Conservation (phyloP, 768 basidiomycete species). For the Lentinula aciculospora region DNA sequence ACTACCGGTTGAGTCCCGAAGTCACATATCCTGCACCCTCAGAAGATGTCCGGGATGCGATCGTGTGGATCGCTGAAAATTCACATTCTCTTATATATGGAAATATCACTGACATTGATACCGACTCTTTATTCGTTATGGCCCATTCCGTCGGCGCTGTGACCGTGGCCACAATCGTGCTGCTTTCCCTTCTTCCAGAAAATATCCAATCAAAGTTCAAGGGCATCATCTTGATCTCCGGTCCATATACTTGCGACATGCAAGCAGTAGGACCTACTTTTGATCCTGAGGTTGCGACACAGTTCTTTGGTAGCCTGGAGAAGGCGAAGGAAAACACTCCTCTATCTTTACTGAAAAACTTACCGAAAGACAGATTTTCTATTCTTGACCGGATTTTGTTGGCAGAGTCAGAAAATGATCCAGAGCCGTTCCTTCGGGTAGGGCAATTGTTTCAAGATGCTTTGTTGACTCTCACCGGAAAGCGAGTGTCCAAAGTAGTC, state of each 20-base stretch:
- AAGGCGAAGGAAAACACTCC: slow-evolving; percentile 31
- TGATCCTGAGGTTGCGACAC: slow-evolving; percentile 21
- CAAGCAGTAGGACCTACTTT: slow-evolving; percentile 18
- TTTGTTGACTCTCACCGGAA: slow-evolving; percentile 29
- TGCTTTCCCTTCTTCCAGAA: slow-evolving; percentile 29
- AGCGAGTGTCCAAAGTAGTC: slow-evolving; percentile 27
- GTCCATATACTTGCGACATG: slow-evolving; percentile 33
- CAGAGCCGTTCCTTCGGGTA: slow-evolving; percentile 32
- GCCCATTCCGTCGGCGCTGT: slow-evolving; percentile 61
- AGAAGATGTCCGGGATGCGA: slow-evolving; percentile 55
- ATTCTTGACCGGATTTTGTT: slow-evolving; percentile 42
- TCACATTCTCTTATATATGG: slow-evolving; percentile 21
- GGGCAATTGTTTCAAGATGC: slow-evolving; percentile 31
- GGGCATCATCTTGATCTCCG: slow-evolving; percentile 41
- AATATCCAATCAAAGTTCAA: slow-evolving; percentile 30
- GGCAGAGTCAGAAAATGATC: slow-evolving; percentile 50
- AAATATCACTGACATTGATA: slow-evolving; percentile 30
- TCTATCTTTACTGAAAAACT: slow-evolving; percentile 30
- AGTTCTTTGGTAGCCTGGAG: slow-evolving; percentile 36
- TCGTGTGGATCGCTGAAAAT: slow-evolving; percentile 45
- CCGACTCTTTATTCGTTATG: slow-evolving; percentile 38
- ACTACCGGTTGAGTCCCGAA: slow-evolving; percentile 60
- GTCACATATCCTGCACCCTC: slow-evolving; percentile 49
- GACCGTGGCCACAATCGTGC: slow-evolving; percentile 39
- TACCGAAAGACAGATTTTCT: slow-evolving; percentile 27